Evolutionary conservation across 2,329 filamentous ascomycete genomes (phyloP), one percentile per base, ranked within the genome.

Genomic region (Colletotrichum tofieldiae): DNA sequence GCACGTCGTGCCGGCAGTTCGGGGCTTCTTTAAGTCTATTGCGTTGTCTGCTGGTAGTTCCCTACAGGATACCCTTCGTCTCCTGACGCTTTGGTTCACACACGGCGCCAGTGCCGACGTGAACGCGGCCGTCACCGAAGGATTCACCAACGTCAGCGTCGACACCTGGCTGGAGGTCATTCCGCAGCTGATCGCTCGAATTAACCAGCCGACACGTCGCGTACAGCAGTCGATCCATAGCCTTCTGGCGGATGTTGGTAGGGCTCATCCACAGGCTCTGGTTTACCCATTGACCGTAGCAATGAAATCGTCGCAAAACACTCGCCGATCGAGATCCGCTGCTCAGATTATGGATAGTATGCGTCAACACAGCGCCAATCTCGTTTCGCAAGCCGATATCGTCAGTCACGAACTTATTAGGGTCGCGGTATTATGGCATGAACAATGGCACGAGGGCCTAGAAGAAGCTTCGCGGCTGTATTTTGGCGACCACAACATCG

Each of bases 111-210:
- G 94, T 78, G 86, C 90, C 37, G 96, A 98, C 75, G 97, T 99
- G 73, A 98, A 96, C 77, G 86, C 89, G 20, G 94, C 93, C 20
- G 94, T 99, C 32, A 95, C 92, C 0, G 95, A 98, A 79, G 96
- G 97, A 6, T 97, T 98, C 75, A 89, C 93, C 0, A 93, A 93
- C 47, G 95, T 99, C 75, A 98, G 94, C 78, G 94, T 99, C 67
- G 96, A 99, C 82, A 98, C 96, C 1, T 99, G 96, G 97, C 90
- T 99, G 23, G 95, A 98, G 79, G 97, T 99, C 63, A 98, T 98
- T 75, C 96, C 96, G 43, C 96, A 99, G 79, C 87, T 99, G 59
- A 98, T 99, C 81, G 96, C 96, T 41, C 91, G 96, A 72, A 98
- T 99, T 85, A 99, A 97, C 79, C 96, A 98, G 81, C 94, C 95